Conservation (phyloP, 148 eudicot species). For the Pouteria glomerata region DNA sequence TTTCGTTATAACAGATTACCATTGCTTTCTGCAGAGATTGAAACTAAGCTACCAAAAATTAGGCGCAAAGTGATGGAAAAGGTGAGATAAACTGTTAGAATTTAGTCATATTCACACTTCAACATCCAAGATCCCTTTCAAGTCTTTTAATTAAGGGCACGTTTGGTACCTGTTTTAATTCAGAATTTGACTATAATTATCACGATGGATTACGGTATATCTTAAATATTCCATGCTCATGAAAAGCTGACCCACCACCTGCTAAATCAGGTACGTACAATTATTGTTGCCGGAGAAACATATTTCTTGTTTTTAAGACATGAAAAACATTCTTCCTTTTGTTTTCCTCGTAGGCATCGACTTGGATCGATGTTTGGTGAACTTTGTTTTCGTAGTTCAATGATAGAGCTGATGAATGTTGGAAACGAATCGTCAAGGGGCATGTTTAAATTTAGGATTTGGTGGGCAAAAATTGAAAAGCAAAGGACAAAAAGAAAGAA, state of each 20-base stretch:
- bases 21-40: too few species aligned
- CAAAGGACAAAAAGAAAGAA: too few species aligned
- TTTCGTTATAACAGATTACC: slow-evolving; percentile 2
- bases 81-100: neutral
- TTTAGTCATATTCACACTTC: neutral
- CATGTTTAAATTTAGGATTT: too few species aligned
- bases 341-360: neutral
- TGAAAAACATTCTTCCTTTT: neutral
- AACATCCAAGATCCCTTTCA: slow-evolving; percentile 8
- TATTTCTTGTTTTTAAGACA: slow-evolving; percentile 3
- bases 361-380: neutral
- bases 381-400: neutral
- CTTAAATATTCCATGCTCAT: too few species aligned
- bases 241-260: too few species aligned
- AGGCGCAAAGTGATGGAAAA: neutral
- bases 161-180: too few species aligned
- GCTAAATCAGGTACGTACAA: too few species aligned
- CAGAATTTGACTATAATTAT: neutral
- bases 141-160: neutral
- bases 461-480: too few species aligned
- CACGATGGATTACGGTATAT: too few species aligned
- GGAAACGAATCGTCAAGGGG: neutral
- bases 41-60: slow-evolving; percentile 15
- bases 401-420: neutral
- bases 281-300: too few species aligned